Evolutionary conservation across 352 stramenopile species (phyloP).

Genomic region (Globisporangium ultimum): DNA sequence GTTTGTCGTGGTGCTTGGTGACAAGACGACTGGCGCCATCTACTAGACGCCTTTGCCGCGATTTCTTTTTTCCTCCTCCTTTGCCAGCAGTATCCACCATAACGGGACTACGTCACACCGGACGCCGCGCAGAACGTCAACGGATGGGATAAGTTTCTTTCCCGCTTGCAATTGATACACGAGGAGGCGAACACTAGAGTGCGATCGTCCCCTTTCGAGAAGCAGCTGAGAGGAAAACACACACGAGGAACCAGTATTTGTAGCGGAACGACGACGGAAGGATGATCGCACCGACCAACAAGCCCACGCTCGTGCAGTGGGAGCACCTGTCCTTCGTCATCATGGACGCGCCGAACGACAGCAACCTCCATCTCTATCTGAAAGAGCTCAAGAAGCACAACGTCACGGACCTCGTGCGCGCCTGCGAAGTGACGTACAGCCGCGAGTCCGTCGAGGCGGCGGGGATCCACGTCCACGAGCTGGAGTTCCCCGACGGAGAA

Average conservation of each 20-base stretch:
- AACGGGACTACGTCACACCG: conserved; percentile 20
- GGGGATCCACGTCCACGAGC: conserved; percentile 92
- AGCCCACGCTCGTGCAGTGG: conserved; percentile 85
- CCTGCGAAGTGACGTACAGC: conserved; percentile 95
- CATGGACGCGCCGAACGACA: conserved; percentile 96
- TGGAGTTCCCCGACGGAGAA: conserved; percentile 97
- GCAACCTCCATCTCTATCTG: conserved; percentile 97
- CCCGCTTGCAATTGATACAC: conserved; percentile 21
- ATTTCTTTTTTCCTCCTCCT: no score
- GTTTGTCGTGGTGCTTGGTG: not conserved
- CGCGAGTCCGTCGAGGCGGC: conserved; percentile 88
- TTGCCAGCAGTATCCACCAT: conserved; percentile 11
- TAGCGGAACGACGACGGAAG: conserved; percentile 10
- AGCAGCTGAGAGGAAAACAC: conserved; percentile 1
- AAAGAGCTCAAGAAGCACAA: conserved; percentile 96
- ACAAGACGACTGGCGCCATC: no score
- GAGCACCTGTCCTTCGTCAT: conserved; percentile 96
- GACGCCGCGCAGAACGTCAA: conserved; percentile 18
- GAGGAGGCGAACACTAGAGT: conserved; percentile 15
- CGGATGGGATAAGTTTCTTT: conserved; percentile 43
- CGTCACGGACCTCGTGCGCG: conserved; percentile 94
- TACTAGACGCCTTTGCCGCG: not conserved
- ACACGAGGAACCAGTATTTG: not conserved
- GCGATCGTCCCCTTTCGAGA: conserved; percentile 3
- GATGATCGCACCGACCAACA: conserved; percentile 86